Percentiles rank a stretch among this genome's conserved stretches.
Conservation (phyloP, 139 green algal species). For the Chlamydomonas asymmetrica region DNA sequence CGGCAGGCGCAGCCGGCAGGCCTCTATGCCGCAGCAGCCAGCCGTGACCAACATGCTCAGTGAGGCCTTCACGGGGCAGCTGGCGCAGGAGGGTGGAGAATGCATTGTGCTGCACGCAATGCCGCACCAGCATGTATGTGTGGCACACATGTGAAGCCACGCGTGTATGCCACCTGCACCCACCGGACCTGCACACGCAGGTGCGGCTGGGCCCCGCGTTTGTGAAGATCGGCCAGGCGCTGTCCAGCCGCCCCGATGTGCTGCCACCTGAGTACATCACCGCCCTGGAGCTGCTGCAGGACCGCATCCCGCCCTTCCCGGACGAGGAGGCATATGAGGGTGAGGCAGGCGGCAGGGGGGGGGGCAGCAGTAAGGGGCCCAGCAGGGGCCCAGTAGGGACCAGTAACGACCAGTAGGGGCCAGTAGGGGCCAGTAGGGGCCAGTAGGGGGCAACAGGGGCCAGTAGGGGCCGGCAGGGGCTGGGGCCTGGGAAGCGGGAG, state of each 20-base stretch:
- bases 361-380: no score
- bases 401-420: no score
- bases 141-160: neutral
- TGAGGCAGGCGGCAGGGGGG: no score
- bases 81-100: neutral
- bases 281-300: slow-evolving; percentile 81
- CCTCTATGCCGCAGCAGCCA: neutral
- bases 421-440: no score
- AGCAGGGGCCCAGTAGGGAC: no score
- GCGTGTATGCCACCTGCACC: slow-evolving; percentile 11
- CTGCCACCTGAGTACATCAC: slow-evolving; percentile 74
- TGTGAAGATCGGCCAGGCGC: slow-evolving; percentile 88
- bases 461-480: no score
- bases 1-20: neutral
- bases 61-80: neutral
- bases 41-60: no score
- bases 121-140: neutral
- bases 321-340: slow-evolving; percentile 4
- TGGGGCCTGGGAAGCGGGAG: no score
- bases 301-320: slow-evolving; percentile 83
- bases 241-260: slow-evolving; percentile 74
- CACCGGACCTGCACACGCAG: slow-evolving; percentile 58
- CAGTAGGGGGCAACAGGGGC: no score
- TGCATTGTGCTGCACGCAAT: neutral
- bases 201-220: slow-evolving; percentile 80